Base-by-base conservation (phyloP, 179 eudicot species). In the Spinacia oleracea region DNA sequence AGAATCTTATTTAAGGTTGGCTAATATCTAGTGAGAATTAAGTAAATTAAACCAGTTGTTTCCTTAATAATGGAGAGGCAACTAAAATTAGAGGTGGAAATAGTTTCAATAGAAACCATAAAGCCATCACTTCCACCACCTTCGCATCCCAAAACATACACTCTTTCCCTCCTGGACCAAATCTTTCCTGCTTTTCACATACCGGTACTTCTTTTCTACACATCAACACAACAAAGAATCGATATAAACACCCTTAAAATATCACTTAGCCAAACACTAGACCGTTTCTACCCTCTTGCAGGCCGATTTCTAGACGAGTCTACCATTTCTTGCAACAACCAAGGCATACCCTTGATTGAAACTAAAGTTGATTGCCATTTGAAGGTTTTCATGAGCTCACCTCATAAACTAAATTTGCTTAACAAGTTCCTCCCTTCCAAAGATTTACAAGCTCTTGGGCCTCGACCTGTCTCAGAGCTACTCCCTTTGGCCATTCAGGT, bases 81-180 rank as follows among this genome's bases (percentile, higher is more conserved):
- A 14, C 5, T 48, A 0, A 16, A 48, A 48, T 18, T 70, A 5
- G 45, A 79, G 35, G 35, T 83, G 9, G 11, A 76, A 48, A 55
- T 46, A 18, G 48, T 59, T 12, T 76, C 83, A 27, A 80, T 35
- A 15, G 81, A 73, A 38, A 46, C 34, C 9, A 66, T 83, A 34
- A 83, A 73, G 25, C 86, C 86, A 58, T 80, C 76, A 31, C 18
- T 48, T 42, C 81, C 79, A 73, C 59, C 83, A 45, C 75, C 86
- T 16, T 8, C 46, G 15, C 53, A 77, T 18, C 86, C 78, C 40
- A 6, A 58, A 38, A 74, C 65, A 29, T 68, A 46, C 42, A 72
- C 55, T 14, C 80, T 80, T 16, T 83, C 81, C 2, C 53, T 73
- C 1, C n/a, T 83, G 1, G 83, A 80, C 59, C 81, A 83, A 51